Percentiles rank a stretch among this genome's conserved stretches.
phyloP scores from a whole-genome alignment of 768 basidiomycete species.

The Pseudohyphozyma bogoriensis region DNA sequence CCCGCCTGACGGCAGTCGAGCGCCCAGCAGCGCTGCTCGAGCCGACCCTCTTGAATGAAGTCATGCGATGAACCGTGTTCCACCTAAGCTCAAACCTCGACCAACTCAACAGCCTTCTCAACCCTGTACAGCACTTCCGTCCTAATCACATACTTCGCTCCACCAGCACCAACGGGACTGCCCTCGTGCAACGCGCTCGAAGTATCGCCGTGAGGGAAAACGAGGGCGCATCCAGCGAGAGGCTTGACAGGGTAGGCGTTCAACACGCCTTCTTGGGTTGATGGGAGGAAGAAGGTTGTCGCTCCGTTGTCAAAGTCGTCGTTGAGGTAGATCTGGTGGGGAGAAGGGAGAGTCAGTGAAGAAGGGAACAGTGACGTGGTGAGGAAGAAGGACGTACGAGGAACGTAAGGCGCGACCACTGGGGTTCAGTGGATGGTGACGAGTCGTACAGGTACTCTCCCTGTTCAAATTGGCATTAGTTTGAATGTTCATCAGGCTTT shows the following conservation, averaged over 20 bases:
- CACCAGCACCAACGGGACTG: conserved; percentile 13
- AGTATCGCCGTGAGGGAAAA: conserved; percentile 41
- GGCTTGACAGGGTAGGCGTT: conserved; percentile 48
- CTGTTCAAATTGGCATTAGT: not conserved
- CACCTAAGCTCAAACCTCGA: not conserved
- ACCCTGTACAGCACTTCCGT: conserved; percentile 14
- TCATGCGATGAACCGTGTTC: not conserved
- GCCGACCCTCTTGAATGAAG: no score
- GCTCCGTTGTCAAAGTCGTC: conserved; percentile 46
- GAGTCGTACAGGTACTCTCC: conserved; percentile 48
- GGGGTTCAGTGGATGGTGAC: conserved; percentile 9
- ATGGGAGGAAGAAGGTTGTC: conserved; percentile 52
- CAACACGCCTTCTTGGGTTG: conserved; percentile 41
- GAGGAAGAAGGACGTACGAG: conserved; percentile 18
- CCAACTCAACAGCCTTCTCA: no score
- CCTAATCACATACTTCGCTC: conserved; percentile 27
- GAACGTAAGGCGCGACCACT: conserved; percentile 25
- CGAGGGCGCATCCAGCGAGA: conserved; percentile 45
- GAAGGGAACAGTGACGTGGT: not conserved
- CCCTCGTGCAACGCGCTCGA: conserved; percentile 24
- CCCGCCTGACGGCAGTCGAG: no score
- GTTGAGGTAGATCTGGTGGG: conserved; percentile 46
- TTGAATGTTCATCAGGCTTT: not conserved
- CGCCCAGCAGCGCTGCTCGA: no score
- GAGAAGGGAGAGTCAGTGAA: not conserved